Evolutionary conservation across 768 basidiomycete species (phyloP).

Genomic region (Suillus decipiens): DNA sequence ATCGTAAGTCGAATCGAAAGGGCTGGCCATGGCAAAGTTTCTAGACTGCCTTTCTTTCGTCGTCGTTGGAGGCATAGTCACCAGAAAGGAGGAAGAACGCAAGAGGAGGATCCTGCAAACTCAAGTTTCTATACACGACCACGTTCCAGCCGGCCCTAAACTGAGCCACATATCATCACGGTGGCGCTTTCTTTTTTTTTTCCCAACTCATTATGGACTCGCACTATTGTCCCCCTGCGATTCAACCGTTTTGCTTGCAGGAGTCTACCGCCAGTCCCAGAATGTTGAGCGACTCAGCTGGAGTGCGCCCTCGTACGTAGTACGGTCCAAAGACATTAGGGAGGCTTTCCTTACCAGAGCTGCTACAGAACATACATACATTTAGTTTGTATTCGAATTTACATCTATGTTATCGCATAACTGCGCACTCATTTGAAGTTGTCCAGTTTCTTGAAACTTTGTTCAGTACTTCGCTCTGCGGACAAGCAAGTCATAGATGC

Average conservation of each 20-base stretch:
- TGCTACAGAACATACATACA: conserved; percentile 22
- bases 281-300: conserved; percentile 28
- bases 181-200: conserved; percentile 2
- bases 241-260: conserved; percentile 23
- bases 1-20: too few relatives aligned
- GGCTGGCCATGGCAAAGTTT: too few relatives aligned
- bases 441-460: too few relatives aligned
- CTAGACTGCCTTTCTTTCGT: not conserved
- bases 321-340: conserved; percentile 19
- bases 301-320: conserved; percentile 24
- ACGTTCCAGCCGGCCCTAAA: not conserved
- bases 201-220: conserved; percentile 34
- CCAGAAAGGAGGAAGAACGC: not conserved
- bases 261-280: conserved; percentile 40
- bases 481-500: too few relatives aligned
- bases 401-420: not conserved
- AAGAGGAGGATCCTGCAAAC: not conserved
- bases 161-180: not conserved
- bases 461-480: too few relatives aligned
- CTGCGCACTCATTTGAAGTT: too few relatives aligned
- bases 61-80: not conserved
- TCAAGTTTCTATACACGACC: not conserved
- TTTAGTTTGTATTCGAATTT: not conserved
- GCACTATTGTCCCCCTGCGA: conserved; percentile 41
- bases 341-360: conserved; percentile 37